Percentiles rank a stretch among this genome's conserved stretches.
Evolutionary conservation across 129 eudicot genomes (phyloP).

Genomic region (Lonicera japonica): DNA sequence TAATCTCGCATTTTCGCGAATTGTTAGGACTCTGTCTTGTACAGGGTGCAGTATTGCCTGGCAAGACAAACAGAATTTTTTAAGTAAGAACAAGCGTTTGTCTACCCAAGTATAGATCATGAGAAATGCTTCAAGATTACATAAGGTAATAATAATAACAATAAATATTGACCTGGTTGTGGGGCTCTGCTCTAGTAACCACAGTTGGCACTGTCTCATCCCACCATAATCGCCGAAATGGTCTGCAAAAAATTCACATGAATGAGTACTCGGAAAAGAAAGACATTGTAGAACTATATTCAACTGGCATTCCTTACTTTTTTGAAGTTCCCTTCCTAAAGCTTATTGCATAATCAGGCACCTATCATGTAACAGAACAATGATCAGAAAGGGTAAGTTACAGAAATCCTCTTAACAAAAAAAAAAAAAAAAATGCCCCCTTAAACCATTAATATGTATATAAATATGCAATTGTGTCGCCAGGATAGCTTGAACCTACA

Average conservation of each 20-base stretch:
- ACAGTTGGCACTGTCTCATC: constrained; percentile 89
- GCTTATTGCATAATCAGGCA: constrained; percentile 76
- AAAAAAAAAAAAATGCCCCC: too few species aligned
- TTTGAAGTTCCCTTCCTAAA: constrained; percentile 54
- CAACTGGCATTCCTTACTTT: constrained; percentile 35
- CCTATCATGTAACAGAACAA: constrained; percentile 22
- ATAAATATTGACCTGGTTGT: constrained; percentile 48
- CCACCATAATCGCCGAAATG: constrained; percentile 91
- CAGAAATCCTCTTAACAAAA: too few species aligned
- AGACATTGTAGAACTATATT: not conserved
- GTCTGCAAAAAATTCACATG: constrained; percentile 31
- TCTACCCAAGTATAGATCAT: not conserved
- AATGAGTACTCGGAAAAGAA: not conserved
- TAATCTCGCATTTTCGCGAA: constrained; percentile 66
- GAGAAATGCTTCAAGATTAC: not conserved
- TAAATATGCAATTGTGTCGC: too few species aligned
- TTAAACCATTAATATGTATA: too few species aligned
- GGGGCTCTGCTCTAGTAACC: constrained; percentile 82
- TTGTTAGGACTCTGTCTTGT: constrained; percentile 54
- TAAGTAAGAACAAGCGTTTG: not conserved
- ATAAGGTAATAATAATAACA: too few species aligned
- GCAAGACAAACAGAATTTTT: not conserved
- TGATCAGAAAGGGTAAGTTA: not conserved
- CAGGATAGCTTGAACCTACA: too few species aligned
- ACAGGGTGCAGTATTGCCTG: constrained; percentile 59